Percentiles rank a stretch among this genome's conserved stretches.
These are phyloP conservation scores for Phylloporus sp. DNA, from an alignment of 768 basidiomycete species.

Conservation along the genomic window DNA sequence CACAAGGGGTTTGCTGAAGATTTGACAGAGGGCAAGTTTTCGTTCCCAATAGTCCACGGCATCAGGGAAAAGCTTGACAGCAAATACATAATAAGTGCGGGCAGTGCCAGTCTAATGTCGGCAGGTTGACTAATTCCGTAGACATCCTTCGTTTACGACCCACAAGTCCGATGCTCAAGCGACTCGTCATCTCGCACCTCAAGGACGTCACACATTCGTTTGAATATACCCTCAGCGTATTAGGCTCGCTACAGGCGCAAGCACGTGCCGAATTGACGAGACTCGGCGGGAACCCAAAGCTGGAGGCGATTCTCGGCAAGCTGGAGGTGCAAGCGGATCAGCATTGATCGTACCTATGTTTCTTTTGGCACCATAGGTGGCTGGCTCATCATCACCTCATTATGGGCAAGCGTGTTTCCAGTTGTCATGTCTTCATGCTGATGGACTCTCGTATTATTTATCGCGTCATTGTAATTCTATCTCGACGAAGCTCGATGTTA, in stretches of 20 bases:
- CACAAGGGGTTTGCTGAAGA: conserved; percentile 93
- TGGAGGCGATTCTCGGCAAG: conserved; percentile 55
- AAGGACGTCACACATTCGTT: conserved; percentile 75
- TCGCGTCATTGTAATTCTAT: too few species aligned
- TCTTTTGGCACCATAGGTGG: neutral
- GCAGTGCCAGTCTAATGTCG: neutral
- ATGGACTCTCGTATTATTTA: too few species aligned
- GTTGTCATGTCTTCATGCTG: too few species aligned
- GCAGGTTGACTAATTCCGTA: conserved; percentile 29
- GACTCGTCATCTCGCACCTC: conserved; percentile 76
- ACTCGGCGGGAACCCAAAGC: conserved; percentile 68
- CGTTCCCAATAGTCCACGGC: conserved; percentile 90
- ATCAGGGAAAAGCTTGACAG: conserved; percentile 75
- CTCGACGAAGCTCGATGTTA: too few species aligned
- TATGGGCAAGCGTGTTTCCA: too few species aligned
- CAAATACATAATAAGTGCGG: conserved; percentile 77
- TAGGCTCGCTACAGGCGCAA: conserved; percentile 62
- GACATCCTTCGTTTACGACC: conserved; percentile 90
- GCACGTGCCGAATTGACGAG: conserved; percentile 61
- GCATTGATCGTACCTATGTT: neutral
- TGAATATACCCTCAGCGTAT: conserved; percentile 73
- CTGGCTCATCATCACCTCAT: too few species aligned
- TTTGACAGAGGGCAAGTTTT: conserved; percentile 95
- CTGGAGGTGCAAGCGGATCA: conserved; percentile 35
- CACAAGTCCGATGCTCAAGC: conserved; percentile 72